Evolutionary conservation across 345 rosid genomes (phyloP).

Genomic region (Crucihimalaya himalaica): DNA sequence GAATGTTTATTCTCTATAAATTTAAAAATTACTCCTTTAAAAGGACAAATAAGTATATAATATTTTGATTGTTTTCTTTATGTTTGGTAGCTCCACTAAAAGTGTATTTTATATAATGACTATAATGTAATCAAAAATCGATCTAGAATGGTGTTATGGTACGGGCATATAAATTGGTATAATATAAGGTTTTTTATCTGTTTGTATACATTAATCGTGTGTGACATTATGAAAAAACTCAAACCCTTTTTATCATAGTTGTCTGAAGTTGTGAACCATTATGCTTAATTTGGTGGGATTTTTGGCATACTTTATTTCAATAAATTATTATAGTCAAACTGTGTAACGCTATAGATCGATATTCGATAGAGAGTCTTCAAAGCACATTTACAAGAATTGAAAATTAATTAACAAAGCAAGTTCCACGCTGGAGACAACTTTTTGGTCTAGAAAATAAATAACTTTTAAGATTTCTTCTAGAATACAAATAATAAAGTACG

Average conservation of each 20-base stretch:
- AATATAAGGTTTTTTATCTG: neutral
- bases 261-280: neutral
- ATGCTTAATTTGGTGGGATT: neutral
- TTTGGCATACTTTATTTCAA: neutral
- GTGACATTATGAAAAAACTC: neutral
- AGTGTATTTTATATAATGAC: too few relatives aligned
- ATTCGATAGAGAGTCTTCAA: neutral
- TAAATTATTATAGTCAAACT: too few relatives aligned
- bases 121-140: neutral
- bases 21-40: too few relatives aligned
- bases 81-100: too few relatives aligned
- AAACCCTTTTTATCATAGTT: neutral
- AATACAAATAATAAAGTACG: neutral
- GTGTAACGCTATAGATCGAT: too few relatives aligned
- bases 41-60: too few relatives aligned
- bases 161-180: neutral
- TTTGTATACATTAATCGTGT: neutral
- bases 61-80: too few relatives aligned
- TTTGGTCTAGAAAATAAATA: neutral
- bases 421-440: constrained; percentile 8
- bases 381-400: neutral
- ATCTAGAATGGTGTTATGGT: neutral
- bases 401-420: neutral
- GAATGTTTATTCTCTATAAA: too few relatives aligned
- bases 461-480: neutral